Evolutionary conservation across 2,329 filamentous ascomycete genomes (phyloP), one percentile per base, ranked within the genome.

Genomic region (Paecilomyces variotii): DNA sequence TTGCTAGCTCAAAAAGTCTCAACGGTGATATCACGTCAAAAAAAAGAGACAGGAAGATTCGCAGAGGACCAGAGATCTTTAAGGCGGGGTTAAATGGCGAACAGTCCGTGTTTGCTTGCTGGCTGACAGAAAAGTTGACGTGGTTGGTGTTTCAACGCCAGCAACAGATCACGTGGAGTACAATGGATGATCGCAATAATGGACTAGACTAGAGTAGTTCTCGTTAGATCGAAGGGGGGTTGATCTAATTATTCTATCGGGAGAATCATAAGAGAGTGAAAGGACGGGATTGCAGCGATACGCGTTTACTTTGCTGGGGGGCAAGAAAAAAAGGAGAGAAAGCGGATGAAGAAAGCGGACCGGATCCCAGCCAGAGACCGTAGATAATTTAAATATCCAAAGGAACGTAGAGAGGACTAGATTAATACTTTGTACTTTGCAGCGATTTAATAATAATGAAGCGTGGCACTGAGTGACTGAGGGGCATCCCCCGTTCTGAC

Each of bases 91-190:
- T 2, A 6, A 19, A 45, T 45, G 39, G 39, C 6, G 2, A 10
- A 45, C 5, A 19, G 39, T 45, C 7, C n/a, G 66, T 74, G 75
- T 73, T 55, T 68, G 62, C 39, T 19, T 45, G 30, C 4, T 11
- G 30, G 11, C 30, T 32, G 30, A 32, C 9, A 32, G 30, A 10
- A 14, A 45, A 45, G 19, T 4, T 45, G 39, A 45, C 39, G 39
- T 80, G 0, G 72, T 75, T 0, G 77, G 70, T 0, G 76, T 81
- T 56, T 82, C 79, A 0, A 74, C 68, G 0, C 79, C 78, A 0
- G 79, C 79, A 0, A 74, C 68, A 14, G 78, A 68, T 60, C 79
- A 82, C 0, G 80, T 81, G 39, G 39, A 45, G 39, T 45, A 45
- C 39, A 45, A 2, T 45, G 19, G 14, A 45, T 24, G 39, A 45